phyloP scores from a whole-genome alignment of 2,329 filamentous ascomycete species.

The Pyricularia sp. region DNA sequence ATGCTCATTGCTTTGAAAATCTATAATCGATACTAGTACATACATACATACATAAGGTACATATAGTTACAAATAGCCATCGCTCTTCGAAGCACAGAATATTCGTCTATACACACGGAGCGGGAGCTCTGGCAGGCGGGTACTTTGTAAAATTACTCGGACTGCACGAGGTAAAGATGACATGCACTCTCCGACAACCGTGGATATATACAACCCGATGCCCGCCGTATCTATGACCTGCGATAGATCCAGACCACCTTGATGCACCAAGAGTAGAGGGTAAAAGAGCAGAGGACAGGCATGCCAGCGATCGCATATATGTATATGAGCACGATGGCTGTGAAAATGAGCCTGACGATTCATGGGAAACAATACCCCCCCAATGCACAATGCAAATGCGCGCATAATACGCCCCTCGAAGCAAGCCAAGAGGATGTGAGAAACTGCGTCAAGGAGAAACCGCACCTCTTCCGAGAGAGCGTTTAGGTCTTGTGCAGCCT shows the following conservation, averaged over 20 bases:
- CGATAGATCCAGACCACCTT: not conserved
- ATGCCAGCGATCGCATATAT: not conserved
- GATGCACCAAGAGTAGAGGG: not conserved
- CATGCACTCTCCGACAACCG: not conserved
- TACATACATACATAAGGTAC: not conserved
- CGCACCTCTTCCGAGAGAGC: not conserved
- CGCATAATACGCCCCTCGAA: not conserved
- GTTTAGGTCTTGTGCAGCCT: constrained; percentile 42
- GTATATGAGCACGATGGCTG: not conserved
- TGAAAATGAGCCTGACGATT: not conserved
- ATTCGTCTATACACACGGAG: not conserved
- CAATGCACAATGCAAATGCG: not conserved
- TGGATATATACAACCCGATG: not conserved
- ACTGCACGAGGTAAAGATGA: not conserved
- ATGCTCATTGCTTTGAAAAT: not conserved
- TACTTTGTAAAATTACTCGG: not conserved
- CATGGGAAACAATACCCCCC: not conserved
- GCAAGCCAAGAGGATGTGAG: not conserved
- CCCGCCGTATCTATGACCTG: not conserved
- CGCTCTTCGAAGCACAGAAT: not conserved
- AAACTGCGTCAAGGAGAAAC: not conserved
- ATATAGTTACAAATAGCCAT: not conserved
- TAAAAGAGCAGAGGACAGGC: not conserved
- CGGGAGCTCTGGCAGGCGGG: not conserved
- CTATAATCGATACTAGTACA: not conserved